Base-by-base conservation (phyloP, 768 basidiomycete genomes). In the Mycena polygramma region DNA sequence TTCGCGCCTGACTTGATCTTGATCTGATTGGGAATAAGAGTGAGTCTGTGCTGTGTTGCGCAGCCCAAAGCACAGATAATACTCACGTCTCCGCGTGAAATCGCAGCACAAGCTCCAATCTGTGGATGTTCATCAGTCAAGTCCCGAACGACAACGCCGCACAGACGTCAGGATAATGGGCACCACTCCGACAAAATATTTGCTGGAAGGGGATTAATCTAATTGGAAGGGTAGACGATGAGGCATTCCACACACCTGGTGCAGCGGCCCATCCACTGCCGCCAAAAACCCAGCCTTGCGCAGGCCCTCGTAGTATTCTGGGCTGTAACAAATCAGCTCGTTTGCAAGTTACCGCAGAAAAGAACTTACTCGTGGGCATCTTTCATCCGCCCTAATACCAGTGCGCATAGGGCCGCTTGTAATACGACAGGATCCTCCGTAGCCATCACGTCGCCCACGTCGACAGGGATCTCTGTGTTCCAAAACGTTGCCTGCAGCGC, bases 161-260 rank as follows among this genome's bases (percentile, higher is more conserved):
- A 73, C 19, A 43, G 80, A 67, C 70, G 80, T 88, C 87, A 2
- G 87, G 80, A 77, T 89, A 89, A 75, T 87, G 88, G 13, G 85
- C 84, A n/a, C 87, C 87, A 1, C 73, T 81, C 49, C 81, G 81
- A 14, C 65, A 70, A 51, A 54, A 73, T 46, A 68, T 41, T 55
- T 73, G 72, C 66, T 73, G 39, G 45, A 46, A 13, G 9, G 17
- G 10, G 8, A 43, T 30, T 19, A 20, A 24, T 26, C 19, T 19
- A 11, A 5, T 37, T 48, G 15, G 45, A 35, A n/a, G n/a, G 36
- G 30, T 20, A 20, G 36, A 41, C 19, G 13, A 6, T 2, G 2
- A 17, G 8, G 19, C 30, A 30, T 7, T 37, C 26, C 19, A 60
- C 66, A 11, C 54, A 63, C 67, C 37, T 68, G 64, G 5, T 70